Percentiles rank a stretch among this genome's conserved stretches.
phyloP scores from a whole-genome alignment of 495 filamentous ascomycete species.

The Podospora pseudoanserina region DNA sequence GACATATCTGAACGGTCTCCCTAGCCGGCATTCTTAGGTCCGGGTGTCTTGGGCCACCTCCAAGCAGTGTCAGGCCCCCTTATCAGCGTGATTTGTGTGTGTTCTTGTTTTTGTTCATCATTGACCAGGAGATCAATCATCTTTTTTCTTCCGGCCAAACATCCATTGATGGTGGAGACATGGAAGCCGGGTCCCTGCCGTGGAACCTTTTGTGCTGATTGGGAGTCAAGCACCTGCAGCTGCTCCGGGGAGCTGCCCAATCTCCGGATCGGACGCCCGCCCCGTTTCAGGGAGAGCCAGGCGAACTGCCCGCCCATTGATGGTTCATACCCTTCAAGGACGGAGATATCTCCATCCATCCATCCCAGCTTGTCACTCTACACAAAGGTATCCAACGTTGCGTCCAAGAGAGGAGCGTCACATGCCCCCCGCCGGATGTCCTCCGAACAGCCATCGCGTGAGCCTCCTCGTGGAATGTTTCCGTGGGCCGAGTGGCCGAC shows the following conservation, averaged over 20 bases:
- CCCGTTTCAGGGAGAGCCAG: conserved; percentile 10
- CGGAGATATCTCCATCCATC: background rate
- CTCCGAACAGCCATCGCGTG: background rate
- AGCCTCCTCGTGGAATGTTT: background rate
- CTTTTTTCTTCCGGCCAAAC: background rate
- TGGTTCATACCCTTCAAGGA: background rate
- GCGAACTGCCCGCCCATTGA: background rate
- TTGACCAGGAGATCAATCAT: background rate
- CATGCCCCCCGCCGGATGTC: too few species aligned
- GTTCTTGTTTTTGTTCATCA: too few species aligned
- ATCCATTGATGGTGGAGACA: background rate
- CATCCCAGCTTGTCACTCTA: too few species aligned
- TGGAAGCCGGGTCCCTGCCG: background rate
- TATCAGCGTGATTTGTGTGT: background rate
- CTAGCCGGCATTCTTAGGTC: background rate
- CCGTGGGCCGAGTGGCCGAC: background rate
- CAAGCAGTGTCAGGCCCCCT: background rate
- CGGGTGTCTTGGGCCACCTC: background rate
- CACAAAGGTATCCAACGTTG: too few species aligned
- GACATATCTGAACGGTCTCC: background rate
- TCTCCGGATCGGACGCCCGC: conserved; percentile 1
- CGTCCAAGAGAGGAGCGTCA: too few species aligned
- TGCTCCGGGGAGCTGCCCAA: conserved; percentile 2
- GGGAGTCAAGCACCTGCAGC: background rate
- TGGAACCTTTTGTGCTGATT: background rate